Base-by-base conservation (phyloP, 768 basidiomycete genomes). In the Russula virescens region DNA sequence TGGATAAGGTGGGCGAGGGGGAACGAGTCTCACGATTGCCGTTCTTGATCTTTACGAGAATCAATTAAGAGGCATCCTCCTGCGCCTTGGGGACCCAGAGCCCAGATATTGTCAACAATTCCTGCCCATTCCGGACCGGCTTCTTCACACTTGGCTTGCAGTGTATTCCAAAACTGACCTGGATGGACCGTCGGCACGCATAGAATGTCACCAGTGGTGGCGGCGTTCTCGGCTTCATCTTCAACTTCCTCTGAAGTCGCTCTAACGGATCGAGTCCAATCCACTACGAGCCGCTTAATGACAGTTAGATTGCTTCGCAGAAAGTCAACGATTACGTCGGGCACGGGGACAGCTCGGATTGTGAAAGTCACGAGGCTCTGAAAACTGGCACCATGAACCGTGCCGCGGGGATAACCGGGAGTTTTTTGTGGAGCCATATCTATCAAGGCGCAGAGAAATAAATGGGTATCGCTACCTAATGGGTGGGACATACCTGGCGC, bases 41-140 rank as follows among this genome's bases (percentile, higher is more conserved):
- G 72, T 46, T 72, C 54, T 23, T 67, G 73, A 43, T 77, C 75
- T 56, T 80, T 78, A 60, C 89, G 80, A 11, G 78, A 75, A 73
- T 99, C 96, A 19, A 98, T 77, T 13, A 99, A 75, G 13, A 99
- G 70, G 72, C 95, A 97, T 11, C 89, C 86, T 0, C 96, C 96
- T 21, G 88, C 84, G 58, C 84, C 76, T 67, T 89, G 89, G 0
- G 96, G 96, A 0, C 97, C 97, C 74, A 98, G 94, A 21, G 90
- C 85, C 94, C 94, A 95, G 3, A 95, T 81, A 58, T 76, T 80
- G 55, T 93, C 88, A 0, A 76, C 78, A 13, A 92, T 70, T 46
- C 82, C 83, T 5, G 71, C 74, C 97, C 97, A 99, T 66, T 98
- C 94, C 1, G 77, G 75, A 4, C 90, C 91, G 3, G 80, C 84